Evolutionary conservation across 2,329 filamentous ascomycete species (phyloP).

Genomic region (Aspergillus tanneri): DNA sequence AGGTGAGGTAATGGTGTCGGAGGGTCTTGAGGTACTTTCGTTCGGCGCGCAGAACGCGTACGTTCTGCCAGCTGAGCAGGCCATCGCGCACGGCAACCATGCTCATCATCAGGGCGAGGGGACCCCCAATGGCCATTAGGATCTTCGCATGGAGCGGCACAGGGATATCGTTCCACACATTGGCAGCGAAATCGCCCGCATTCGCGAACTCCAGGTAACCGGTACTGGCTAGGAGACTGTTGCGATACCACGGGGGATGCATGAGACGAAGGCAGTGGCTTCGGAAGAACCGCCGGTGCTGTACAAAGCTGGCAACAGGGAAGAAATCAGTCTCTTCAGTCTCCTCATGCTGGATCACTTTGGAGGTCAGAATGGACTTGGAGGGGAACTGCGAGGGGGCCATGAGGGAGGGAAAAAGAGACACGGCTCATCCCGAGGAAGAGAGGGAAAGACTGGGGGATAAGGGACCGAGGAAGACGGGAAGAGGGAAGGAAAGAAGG

Average conservation of each 20-base stretch:
- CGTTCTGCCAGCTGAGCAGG: conserved; percentile 46
- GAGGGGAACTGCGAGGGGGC: conserved; percentile 14
- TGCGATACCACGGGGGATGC: conserved; percentile 33
- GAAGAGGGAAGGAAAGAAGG: conserved; percentile 1
- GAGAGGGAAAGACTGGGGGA: not conserved
- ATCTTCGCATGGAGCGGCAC: conserved; percentile 51
- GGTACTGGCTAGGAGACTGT: conserved; percentile 41
- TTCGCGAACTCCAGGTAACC: conserved; percentile 58
- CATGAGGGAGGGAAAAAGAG: conserved; percentile 18
- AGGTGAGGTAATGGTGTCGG: conserved; percentile 12
- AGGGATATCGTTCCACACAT: conserved; percentile 56
- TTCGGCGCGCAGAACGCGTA: conserved; percentile 48
- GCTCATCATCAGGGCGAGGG: conserved; percentile 46
- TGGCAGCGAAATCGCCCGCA: conserved; percentile 58
- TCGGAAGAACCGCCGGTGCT: conserved; percentile 13
- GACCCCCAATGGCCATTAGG: conserved; percentile 54
- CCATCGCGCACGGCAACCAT: conserved; percentile 51
- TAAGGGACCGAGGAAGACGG: not conserved
- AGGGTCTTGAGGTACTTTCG: conserved; percentile 31
- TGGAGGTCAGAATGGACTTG: not conserved
- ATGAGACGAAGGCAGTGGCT: conserved; percentile 14
- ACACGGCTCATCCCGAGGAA: conserved; percentile 4
- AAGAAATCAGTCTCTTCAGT: conserved; percentile 5
- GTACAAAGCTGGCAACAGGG: conserved; percentile 18
- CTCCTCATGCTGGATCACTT: conserved; percentile 2